phyloP scores from a whole-genome alignment of 768 basidiomycete species.

The Kwoniella europaea region DNA sequence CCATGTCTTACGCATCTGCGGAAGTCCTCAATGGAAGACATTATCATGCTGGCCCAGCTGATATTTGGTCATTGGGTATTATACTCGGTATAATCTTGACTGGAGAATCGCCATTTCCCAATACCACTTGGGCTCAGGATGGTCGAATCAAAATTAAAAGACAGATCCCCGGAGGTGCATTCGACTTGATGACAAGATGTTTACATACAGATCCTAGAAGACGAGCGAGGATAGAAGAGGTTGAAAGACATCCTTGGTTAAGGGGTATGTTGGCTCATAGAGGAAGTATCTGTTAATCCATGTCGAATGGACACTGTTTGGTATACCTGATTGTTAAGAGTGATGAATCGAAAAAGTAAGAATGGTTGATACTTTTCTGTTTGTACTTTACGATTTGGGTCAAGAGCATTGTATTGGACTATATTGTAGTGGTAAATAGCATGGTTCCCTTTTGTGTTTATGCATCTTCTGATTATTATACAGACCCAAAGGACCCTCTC shows the following conservation, averaged over 20 bases:
- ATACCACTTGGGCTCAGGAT: slow-evolving; percentile 32
- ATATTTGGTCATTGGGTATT: slow-evolving; percentile 61
- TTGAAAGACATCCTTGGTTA: slow-evolving; percentile 49
- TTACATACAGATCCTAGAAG: slow-evolving; percentile 43
- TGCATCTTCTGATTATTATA: background rate
- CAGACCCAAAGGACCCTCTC: background rate
- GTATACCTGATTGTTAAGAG: background rate
- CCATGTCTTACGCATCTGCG: slow-evolving; percentile 52
- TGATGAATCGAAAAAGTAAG: too few species aligned
- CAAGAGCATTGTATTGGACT: too few species aligned
- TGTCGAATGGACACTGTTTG: background rate
- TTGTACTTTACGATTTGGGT: too few species aligned
- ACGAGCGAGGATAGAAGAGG: slow-evolving; percentile 46
- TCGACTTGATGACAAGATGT: slow-evolving; percentile 51
- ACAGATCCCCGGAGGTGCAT: slow-evolving; percentile 36
- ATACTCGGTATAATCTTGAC: slow-evolving; percentile 60
- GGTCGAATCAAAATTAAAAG: slow-evolving; percentile 43
- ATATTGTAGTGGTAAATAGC: background rate
- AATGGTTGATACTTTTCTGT: too few species aligned
- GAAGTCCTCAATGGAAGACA: slow-evolving; percentile 59
- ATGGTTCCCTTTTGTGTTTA: background rate
- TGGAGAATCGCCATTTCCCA: slow-evolving; percentile 59
- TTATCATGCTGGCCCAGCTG: slow-evolving; percentile 59
- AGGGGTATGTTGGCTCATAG: slow-evolving; percentile 27
- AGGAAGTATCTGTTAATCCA: slow-evolving; percentile 23